phyloP scores from a whole-genome alignment of 2,329 filamentous ascomycete species.

The Zalaria sp. region DNA sequence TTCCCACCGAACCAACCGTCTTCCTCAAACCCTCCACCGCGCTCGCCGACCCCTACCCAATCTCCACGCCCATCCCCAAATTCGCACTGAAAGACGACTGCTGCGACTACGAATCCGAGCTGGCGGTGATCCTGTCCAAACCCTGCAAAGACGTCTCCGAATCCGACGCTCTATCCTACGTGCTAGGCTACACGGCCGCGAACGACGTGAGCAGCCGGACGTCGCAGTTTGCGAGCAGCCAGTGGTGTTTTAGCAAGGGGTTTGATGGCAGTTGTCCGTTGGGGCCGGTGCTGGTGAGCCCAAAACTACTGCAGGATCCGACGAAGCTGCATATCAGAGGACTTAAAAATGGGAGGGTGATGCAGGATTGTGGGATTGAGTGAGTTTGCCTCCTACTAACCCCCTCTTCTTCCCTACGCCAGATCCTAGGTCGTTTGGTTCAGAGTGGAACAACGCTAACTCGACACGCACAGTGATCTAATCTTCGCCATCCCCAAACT shows the following conservation, averaged over 20 bases:
- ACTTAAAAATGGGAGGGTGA: slow-evolving; percentile 31
- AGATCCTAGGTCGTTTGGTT: too few species aligned
- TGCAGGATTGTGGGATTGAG: slow-evolving; percentile 34
- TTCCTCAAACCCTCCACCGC: slow-evolving; percentile 45
- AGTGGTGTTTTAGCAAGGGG: slow-evolving; percentile 46
- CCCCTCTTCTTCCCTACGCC: too few species aligned
- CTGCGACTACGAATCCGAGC: slow-evolving; percentile 46
- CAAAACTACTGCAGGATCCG: slow-evolving; percentile 17
- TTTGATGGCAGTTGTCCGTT: slow-evolving; percentile 44
- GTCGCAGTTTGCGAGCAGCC: slow-evolving; percentile 38
- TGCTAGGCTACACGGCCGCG: slow-evolving; percentile 48
- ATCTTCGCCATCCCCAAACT: slow-evolving; percentile 38
- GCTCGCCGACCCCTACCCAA: slow-evolving; percentile 39
- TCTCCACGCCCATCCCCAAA: slow-evolving; percentile 38
- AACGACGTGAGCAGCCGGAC: slow-evolving; percentile 51
- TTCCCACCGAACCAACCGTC: slow-evolving; percentile 38
- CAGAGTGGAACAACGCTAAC: too few species aligned
- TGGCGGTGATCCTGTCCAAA: slow-evolving; percentile 42
- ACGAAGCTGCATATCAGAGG: slow-evolving; percentile 32
- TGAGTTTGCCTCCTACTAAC: slow-evolving; percentile 18
- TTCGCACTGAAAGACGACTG: slow-evolving; percentile 38
- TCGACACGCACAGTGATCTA: too few species aligned
- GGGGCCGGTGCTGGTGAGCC: slow-evolving; percentile 16
- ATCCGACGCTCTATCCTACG: slow-evolving; percentile 41
- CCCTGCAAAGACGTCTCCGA: slow-evolving; percentile 41